Conservation (phyloP, 2,329 filamentous ascomycete genomes). For the Pestalotiopsis sp. region DNA sequence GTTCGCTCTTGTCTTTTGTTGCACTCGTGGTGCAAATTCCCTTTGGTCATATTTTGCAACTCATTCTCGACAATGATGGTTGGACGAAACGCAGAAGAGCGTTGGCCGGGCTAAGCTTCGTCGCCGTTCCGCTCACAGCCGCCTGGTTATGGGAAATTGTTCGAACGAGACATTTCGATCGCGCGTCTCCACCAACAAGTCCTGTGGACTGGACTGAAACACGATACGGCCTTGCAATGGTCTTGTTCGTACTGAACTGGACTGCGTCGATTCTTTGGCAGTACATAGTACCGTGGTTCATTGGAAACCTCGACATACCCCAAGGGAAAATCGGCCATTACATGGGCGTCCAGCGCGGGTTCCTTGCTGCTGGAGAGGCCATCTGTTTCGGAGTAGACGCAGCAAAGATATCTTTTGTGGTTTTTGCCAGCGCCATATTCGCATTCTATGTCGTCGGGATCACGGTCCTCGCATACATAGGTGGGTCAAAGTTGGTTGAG, state of each 20-base stretch:
- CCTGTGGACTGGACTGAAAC: constrained; percentile 3
- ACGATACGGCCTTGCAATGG: neutral
- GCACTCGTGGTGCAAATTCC: constrained; percentile 32
- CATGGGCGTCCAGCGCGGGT: constrained; percentile 9
- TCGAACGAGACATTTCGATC: constrained; percentile 1
- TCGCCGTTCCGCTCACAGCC: constrained; percentile 12
- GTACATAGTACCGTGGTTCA: constrained; percentile 6
- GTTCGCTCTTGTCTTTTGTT: constrained; percentile 29
- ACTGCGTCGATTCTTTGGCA: constrained; percentile 6
- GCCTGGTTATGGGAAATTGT: constrained; percentile 7
- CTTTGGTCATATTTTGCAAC: constrained; percentile 22
- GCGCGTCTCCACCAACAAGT: neutral
- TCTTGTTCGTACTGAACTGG: constrained; percentile 7
- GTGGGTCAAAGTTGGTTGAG: neutral
- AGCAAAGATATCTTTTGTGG: constrained; percentile 2
- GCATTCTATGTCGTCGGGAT: constrained; percentile 4
- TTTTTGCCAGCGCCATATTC: constrained; percentile 7
- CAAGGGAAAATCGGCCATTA: constrained; percentile 2
- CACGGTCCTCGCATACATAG: neutral
- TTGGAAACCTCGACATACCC: constrained; percentile 2
- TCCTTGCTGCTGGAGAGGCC: constrained; percentile 8
- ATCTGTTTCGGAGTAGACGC: constrained; percentile 8
- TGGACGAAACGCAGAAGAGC: constrained; percentile 14
- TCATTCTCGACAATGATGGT: constrained; percentile 15
- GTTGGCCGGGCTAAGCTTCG: constrained; percentile 20